Percentiles rank a stretch among this genome's conserved stretches.
Evolutionary conservation across 257 asterid species (phyloP).

Genomic region (Petunia axillaris): DNA sequence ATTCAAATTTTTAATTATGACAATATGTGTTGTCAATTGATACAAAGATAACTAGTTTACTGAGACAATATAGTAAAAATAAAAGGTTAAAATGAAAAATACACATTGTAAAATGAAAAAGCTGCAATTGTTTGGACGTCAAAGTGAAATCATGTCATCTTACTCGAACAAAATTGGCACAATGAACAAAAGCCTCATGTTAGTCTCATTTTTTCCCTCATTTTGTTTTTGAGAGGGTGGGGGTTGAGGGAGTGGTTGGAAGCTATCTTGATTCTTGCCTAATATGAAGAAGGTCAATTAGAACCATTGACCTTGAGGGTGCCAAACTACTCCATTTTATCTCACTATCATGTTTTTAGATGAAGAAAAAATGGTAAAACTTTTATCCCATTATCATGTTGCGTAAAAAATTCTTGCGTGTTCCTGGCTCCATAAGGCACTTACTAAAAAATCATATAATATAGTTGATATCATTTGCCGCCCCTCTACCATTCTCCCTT

Average conservation of each 20-base stretch:
- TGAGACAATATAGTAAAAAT: neutral
- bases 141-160: neutral
- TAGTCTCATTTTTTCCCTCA: neutral
- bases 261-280: neutral
- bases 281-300: neutral
- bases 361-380: too few relatives aligned
- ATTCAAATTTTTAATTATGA: neutral
- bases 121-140: neutral
- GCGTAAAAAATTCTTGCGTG: too few relatives aligned
- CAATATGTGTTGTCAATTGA: neutral
- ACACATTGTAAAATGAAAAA: neutral
- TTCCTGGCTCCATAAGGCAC: neutral
- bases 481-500: neutral
- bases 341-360: neutral
- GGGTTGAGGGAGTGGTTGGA: too few relatives aligned
- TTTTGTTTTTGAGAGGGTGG: neutral
- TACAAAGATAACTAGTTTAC: neutral
- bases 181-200: too few relatives aligned
- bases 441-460: neutral
- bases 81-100: neutral
- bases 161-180: neutral
- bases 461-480: neutral
- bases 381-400: too few relatives aligned
- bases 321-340: slow-evolving; percentile 1
- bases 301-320: neutral